Evolutionary conservation across 1,139 yeast genomes (phyloP), one percentile per base, ranked within the genome.

Genomic region (Blastobotrys aristatus): DNA sequence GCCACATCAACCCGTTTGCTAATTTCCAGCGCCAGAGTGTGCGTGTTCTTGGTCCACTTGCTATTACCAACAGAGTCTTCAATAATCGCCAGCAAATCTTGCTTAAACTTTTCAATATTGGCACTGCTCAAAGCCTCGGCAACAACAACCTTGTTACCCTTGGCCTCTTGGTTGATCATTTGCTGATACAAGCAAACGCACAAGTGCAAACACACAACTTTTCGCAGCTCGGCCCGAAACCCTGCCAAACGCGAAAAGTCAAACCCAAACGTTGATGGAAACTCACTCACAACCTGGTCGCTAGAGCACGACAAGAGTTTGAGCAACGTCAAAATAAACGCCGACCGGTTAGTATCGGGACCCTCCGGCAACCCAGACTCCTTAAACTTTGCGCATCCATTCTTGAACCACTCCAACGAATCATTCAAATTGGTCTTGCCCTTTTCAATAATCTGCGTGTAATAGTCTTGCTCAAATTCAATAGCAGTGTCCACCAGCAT

Each of bases 401-500:
- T 70, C 57, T 72, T 69, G 62, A 80, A 84, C 96, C 96, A 89
- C 50, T 72, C 72, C 51, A 84, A 71, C 2, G 92, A 80, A 57
- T 83, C 83, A 18, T 73, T 64, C 47, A 87, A 73, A 59, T 82
- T 80, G 47, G 85, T 73, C 64, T 84, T 85, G 53, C 82, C 77
- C 56, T 81, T 82, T 44, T 72, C 68, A 50, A 86, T 76, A 60
- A 86, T 73, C 58, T 85, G 88, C 53, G 75, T 76, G 66, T 87
- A 88, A 66, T 88, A 88, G 64, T 86, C 95, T 58, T 82, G 83
- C 68, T 90, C 97, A 61, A 90, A 87, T 56, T 86, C 92, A n/a
- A 86, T 84, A 1, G 96, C 95, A 27, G 95, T 85, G 59, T 88
- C 92, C 52, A 89, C 80, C 44, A 90, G 72, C 13, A 86, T 84